These are phyloP conservation scores for Capronia americana DNA, from an alignment of 2,329 filamentous ascomycete species.

Conservation along the genomic window DNA sequence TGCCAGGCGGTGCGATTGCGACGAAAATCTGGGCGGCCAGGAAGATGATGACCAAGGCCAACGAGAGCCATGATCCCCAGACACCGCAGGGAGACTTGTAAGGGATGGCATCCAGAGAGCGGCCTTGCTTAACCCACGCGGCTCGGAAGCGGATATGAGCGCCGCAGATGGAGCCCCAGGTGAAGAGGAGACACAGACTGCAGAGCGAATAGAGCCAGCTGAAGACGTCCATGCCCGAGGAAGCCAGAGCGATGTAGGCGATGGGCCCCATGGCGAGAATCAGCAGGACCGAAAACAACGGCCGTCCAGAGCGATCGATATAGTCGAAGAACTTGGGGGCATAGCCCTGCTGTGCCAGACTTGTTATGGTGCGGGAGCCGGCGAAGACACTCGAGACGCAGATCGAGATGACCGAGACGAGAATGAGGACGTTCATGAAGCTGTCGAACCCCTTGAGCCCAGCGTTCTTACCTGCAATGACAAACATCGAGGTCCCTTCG, in stretches of 20 bases:
- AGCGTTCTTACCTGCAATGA: slow-evolving; percentile 67
- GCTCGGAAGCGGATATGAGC: slow-evolving; percentile 87
- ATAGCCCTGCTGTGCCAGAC: slow-evolving; percentile 55
- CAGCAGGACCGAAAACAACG: slow-evolving; percentile 48
- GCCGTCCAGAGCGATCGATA: slow-evolving; percentile 54
- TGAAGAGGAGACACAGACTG: slow-evolving; percentile 67
- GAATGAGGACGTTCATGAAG: slow-evolving; percentile 71
- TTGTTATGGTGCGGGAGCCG: slow-evolving; percentile 63
- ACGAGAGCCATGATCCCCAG: slow-evolving; percentile 78
- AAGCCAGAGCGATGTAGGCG: slow-evolving; percentile 46
- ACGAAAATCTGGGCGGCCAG: slow-evolving; percentile 88
- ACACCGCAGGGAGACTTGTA: slow-evolving; percentile 81
- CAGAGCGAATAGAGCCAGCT: slow-evolving; percentile 69
- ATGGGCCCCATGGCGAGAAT: slow-evolving; percentile 49
- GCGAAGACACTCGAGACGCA: slow-evolving; percentile 65
- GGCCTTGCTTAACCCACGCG: slow-evolving; percentile 75
- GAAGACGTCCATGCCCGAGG: slow-evolving; percentile 59
- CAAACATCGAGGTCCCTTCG: slow-evolving; percentile 65
- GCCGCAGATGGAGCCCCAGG: slow-evolving; percentile 69
- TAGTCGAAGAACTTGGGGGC: slow-evolving; percentile 53
- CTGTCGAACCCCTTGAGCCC: slow-evolving; percentile 66
- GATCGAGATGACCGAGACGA: slow-evolving; percentile 65
- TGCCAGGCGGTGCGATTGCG: slow-evolving; percentile 58
- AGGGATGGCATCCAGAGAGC: slow-evolving; percentile 74
- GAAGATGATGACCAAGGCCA: slow-evolving; percentile 76